Conservation (phyloP, 257 asterid species). For the Solanum dulcamara region DNA sequence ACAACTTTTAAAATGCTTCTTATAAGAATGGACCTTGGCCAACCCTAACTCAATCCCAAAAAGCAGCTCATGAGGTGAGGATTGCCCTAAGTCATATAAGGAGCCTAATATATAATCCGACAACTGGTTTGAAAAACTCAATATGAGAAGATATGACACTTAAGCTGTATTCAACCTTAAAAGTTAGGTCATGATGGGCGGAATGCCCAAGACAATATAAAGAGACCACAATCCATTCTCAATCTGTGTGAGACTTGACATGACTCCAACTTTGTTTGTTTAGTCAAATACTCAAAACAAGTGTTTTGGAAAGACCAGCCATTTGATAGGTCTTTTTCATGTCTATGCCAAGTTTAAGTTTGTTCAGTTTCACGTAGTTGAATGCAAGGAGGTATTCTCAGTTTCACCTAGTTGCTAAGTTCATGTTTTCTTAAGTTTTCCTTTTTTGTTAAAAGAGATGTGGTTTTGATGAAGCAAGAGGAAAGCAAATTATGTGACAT, state of each 20-base stretch:
- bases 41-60: background rate
- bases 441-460: background rate
- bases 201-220: background rate
- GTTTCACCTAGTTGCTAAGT: background rate
- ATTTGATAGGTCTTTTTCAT: background rate
- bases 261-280: too few species aligned
- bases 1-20: background rate
- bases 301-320: background rate
- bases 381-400: background rate
- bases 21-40: background rate
- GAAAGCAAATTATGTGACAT: background rate
- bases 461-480: background rate
- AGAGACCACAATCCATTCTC: background rate
- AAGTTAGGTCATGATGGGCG: background rate
- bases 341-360: background rate
- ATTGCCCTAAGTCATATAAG: background rate
- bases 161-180: background rate
- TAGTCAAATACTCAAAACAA: background rate
- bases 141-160: background rate
- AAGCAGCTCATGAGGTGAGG: background rate
- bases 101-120: background rate
- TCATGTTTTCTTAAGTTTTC: background rate
- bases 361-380: background rate
- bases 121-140: background rate
- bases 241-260: background rate